Percentiles rank a stretch among this genome's conserved stretches.
These are phyloP conservation scores for Tylopilus sp. DNA, from an alignment of 768 basidiomycete species.

Conservation along the genomic window DNA sequence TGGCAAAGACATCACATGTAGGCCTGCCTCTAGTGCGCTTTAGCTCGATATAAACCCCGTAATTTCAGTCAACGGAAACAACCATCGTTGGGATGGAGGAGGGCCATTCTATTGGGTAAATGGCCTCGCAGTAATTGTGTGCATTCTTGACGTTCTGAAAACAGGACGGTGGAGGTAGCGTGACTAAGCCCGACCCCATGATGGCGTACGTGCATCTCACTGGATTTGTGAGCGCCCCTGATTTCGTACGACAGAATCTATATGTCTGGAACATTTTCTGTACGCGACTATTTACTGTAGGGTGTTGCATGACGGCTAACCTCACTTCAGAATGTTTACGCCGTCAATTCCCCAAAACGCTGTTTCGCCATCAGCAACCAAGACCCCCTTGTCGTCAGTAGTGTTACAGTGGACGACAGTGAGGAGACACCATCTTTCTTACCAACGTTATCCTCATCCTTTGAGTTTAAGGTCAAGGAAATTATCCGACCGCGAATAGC, in stretches of 20 bases:
- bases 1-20: slow-evolving; percentile 48
- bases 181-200: slow-evolving; percentile 36
- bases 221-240: neutral
- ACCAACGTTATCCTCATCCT: neutral
- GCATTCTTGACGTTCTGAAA: neutral
- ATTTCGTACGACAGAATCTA: slow-evolving; percentile 27
- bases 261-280: slow-evolving; percentile 40
- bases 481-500: slow-evolving; percentile 49
- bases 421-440: slow-evolving; percentile 10
- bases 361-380: slow-evolving; percentile 30
- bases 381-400: slow-evolving; percentile 39
- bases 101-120: slow-evolving; percentile 44
- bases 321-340: slow-evolving; percentile 30
- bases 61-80: slow-evolving; percentile 38
- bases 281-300: slow-evolving; percentile 13
- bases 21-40: slow-evolving; percentile 9
- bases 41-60: neutral
- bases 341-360: slow-evolving; percentile 40
- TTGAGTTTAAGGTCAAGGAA: slow-evolving; percentile 44
- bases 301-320: neutral
- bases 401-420: slow-evolving; percentile 57
- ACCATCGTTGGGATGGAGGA: slow-evolving; percentile 39
- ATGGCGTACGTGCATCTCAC: slow-evolving; percentile 30
- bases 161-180: slow-evolving; percentile 28
- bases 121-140: neutral